These are phyloP conservation scores for Cymbopogon flexuosus DNA, from an alignment of 202 grass and related monocot genomes.

Conservation along the genomic window DNA sequence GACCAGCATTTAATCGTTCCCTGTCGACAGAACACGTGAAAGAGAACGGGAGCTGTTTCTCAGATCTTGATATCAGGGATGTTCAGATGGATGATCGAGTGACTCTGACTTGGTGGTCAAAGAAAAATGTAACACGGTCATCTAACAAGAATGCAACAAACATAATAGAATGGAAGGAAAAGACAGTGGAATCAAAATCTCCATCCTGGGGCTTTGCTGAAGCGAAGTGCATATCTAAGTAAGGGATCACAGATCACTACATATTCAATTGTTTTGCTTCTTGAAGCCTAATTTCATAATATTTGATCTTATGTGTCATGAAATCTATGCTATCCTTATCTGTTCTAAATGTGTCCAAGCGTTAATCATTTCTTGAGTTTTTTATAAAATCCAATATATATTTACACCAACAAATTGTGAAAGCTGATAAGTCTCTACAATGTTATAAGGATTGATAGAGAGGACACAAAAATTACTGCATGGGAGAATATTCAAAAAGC, in stretches of 20 bases:
- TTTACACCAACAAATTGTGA: not conserved
- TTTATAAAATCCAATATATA: not conserved
- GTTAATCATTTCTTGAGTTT: not conserved
- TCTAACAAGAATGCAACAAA: slow-evolving; percentile 51
- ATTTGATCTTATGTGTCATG: not conserved
- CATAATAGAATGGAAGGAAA: slow-evolving; percentile 74
- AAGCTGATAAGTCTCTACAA: slow-evolving; percentile 14
- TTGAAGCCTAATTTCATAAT: slow-evolving; percentile 15
- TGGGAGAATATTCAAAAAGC: slow-evolving; percentile 84
- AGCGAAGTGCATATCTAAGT: slow-evolving; percentile 61
- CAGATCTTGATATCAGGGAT: slow-evolving; percentile 70
- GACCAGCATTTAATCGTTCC: slow-evolving; percentile 30
- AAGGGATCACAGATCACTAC: slow-evolving; percentile 21
- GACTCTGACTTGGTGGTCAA: slow-evolving; percentile 71
- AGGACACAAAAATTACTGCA: slow-evolving; percentile 66
- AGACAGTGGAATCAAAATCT: slow-evolving; percentile 45
- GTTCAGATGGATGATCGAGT: slow-evolving; percentile 66
- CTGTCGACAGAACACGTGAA: slow-evolving; percentile 25
- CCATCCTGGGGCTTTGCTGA: slow-evolving; percentile 51
- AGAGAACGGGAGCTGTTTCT: slow-evolving; percentile 56
- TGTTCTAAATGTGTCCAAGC: not conserved
- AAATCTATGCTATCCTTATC: not conserved
- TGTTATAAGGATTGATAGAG: slow-evolving; percentile 49
- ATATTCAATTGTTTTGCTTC: not conserved
- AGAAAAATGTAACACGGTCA: slow-evolving; percentile 55